These are phyloP conservation scores for Cladochytrium replicatum DNA, from an alignment of 192 early-diverging fungal genomes.

Conservation along the genomic window DNA sequence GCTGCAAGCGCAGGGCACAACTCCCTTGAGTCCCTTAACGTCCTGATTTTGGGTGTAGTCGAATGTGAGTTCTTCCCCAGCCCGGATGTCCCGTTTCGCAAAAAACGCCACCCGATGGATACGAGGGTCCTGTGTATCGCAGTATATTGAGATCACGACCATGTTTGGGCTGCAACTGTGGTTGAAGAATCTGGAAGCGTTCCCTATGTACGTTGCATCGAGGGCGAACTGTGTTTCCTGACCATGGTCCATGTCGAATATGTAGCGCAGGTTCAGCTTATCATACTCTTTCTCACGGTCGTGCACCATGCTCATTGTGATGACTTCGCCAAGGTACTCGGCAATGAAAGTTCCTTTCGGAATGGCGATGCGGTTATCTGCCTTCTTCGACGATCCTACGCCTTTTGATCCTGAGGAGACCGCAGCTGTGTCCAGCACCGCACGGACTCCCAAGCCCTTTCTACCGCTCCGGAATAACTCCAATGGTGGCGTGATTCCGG, in stretches of 20 bases:
- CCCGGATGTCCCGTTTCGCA: slow-evolving; percentile 32
- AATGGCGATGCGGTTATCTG: no score
- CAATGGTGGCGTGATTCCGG: slow-evolving; percentile 25
- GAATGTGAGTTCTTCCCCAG: slow-evolving; percentile 61
- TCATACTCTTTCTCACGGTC: slow-evolving; percentile 22
- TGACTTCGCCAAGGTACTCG: slow-evolving; percentile 52
- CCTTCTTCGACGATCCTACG: no score
- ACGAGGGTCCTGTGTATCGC: slow-evolving; percentile 27
- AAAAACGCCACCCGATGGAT: slow-evolving; percentile 54
- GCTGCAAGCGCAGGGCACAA: no score
- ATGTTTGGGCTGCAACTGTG: slow-evolving; percentile 59
- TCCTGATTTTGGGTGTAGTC: no score
- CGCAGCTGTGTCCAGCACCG: no score
- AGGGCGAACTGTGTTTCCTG: slow-evolving; percentile 31
- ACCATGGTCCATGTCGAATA: slow-evolving; percentile 42
- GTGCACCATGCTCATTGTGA: slow-evolving; percentile 33
- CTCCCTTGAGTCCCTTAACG: no score
- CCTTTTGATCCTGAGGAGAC: no score
- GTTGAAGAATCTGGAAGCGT: slow-evolving; percentile 55
- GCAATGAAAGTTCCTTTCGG: slow-evolving; percentile 39
- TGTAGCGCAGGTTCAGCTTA: slow-evolving; percentile 20
- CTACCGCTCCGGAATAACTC: slow-evolving; percentile 29
- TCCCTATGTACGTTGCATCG: slow-evolving; percentile 47
- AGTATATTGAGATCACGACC: slow-evolving; percentile 30
- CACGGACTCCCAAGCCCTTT: slow-evolving; percentile 52